Base-by-base conservation (phyloP, 148 eudicot species). In the Vaccinium darrowii region DNA sequence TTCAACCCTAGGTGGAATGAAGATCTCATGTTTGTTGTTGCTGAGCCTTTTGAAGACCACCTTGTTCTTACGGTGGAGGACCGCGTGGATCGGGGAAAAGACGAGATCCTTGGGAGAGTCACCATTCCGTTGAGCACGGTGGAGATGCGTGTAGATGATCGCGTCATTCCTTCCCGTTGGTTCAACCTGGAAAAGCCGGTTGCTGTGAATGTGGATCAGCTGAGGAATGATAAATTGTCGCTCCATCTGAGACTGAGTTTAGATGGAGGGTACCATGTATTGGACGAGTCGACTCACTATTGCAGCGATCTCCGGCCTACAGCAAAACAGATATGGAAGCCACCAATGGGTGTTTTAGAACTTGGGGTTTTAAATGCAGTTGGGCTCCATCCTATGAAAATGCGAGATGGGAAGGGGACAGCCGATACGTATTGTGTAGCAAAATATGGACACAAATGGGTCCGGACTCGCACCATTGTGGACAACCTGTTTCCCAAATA, bases 11-110 rank as follows among this genome's bases (percentile, higher is more conserved):
- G 93, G 18, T 97, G 99, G 99, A 95, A 97, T 53, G 99, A 97
- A 91, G 99, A 97, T 88, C 88, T 97, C 21, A 23, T 94, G 69
- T 97, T 95, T 76, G 94, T 97, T 49, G 98, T 93, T 80, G 96
- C 99, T n/a, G 99, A 97, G 87, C 99, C 99, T n/a, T 97, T 97
- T 82, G 99, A 95, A 53, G 98, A 97, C 58, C 93, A 94, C 86
- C 90, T 97, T 27, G 76, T 95, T 72, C 90, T 97, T 51, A 94
- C 96, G 1, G 99, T 97, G 62, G 98, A 94, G 89, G 98, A 97
- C 87, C 94, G 98, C 5, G 94, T 97, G 83, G 98, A 90, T 73
- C 98, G 96, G 5, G 99, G 99, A 23, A 97, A 95, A 89, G 98
- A 97, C 73, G 98, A 97, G 91, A 97, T 94, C 80, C 81, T 97